phyloP scores from a whole-genome alignment of 1,139 yeast species.

The Geotrichum restrictum region DNA sequence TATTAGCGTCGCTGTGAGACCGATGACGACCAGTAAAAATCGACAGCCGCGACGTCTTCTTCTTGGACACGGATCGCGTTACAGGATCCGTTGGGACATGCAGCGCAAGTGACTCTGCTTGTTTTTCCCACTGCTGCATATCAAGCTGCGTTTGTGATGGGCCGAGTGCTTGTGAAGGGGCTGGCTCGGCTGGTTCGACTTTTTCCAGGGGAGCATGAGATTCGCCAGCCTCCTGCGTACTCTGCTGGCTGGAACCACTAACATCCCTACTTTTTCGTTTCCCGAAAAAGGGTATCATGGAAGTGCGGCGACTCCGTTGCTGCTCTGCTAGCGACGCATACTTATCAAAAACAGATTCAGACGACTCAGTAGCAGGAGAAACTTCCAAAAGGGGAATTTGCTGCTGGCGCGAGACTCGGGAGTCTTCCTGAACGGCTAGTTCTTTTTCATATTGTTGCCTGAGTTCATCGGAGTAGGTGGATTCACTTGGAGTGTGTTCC shows the following conservation, averaged over 20 bases:
- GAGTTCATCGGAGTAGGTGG: slow-evolving; percentile 9
- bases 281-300: background rate
- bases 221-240: background rate
- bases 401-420: slow-evolving; percentile 1
- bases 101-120: slow-evolving; percentile 15
- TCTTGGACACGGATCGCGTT: background rate
- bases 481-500: background rate
- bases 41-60: slow-evolving; percentile 8
- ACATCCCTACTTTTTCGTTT: background rate
- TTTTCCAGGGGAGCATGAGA: background rate
- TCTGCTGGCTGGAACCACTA: background rate
- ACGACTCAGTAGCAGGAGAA: background rate
- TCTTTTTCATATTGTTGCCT: slow-evolving; percentile 13
- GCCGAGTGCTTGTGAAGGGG: slow-evolving; percentile 9
- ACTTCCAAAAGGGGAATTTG: slow-evolving; percentile 6
- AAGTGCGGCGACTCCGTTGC: background rate
- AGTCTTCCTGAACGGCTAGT: slow-evolving; percentile 4
- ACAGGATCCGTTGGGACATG: slow-evolving; percentile 6
- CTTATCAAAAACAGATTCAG: background rate
- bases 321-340: background rate
- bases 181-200: slow-evolving; percentile 5
- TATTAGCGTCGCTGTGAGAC: slow-evolving; percentile 16
- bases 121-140: slow-evolving; percentile 13
- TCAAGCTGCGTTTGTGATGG: slow-evolving; percentile 4
- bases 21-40: slow-evolving; percentile 15